Percentiles rank a stretch among this genome's conserved stretches.
Evolutionary conservation across 1,139 yeast species (phyloP).

Genomic region (Diutina catenulata): DNA sequence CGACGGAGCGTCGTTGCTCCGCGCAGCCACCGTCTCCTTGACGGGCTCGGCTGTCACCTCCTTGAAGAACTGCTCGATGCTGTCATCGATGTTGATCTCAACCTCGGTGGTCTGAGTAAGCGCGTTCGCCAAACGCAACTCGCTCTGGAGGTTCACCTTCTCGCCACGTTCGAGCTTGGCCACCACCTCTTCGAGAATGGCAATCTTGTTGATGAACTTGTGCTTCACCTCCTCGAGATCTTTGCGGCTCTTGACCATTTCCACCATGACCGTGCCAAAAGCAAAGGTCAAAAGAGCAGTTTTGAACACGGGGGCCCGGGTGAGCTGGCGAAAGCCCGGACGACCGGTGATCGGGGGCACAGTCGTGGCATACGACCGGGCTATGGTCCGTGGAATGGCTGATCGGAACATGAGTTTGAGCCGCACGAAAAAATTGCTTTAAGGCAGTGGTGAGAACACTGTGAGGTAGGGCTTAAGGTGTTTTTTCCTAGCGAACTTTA

Average conservation of each 20-base stretch:
- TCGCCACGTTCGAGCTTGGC: slow-evolving; percentile 20
- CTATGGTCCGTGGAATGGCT: too few species aligned
- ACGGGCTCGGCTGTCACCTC: slow-evolving; percentile 7
- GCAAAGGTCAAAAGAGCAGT: slow-evolving; percentile 26
- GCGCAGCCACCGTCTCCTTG: not conserved
- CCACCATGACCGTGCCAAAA: slow-evolving; percentile 30
- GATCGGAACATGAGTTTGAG: too few species aligned
- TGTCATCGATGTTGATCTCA: slow-evolving; percentile 30
- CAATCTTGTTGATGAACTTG: slow-evolving; percentile 6
- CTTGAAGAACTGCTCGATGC: slow-evolving; percentile 24
- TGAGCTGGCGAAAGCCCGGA: slow-evolving; percentile 3
- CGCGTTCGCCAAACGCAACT: slow-evolving; percentile 26
- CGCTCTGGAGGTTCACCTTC: slow-evolving; percentile 24
- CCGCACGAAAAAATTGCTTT: too few species aligned
- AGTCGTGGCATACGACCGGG: too few species aligned
- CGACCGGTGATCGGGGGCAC: too few species aligned
- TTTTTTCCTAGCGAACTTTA: too few species aligned
- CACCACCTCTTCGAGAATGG: slow-evolving; percentile 21
- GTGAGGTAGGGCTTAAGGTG: too few species aligned
- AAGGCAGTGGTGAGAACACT: too few species aligned
- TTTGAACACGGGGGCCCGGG: slow-evolving; percentile 22
- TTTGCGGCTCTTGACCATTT: slow-evolving; percentile 23
- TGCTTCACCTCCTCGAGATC: slow-evolving; percentile 24
- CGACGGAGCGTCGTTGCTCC: not conserved
- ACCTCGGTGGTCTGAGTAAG: slow-evolving; percentile 20